A percentile compares a stretch with the other conserved stretches of the same genome.
phyloP scores from a whole-genome alignment of 805 yeast genomes.

The Candida xyloterini region DNA sequence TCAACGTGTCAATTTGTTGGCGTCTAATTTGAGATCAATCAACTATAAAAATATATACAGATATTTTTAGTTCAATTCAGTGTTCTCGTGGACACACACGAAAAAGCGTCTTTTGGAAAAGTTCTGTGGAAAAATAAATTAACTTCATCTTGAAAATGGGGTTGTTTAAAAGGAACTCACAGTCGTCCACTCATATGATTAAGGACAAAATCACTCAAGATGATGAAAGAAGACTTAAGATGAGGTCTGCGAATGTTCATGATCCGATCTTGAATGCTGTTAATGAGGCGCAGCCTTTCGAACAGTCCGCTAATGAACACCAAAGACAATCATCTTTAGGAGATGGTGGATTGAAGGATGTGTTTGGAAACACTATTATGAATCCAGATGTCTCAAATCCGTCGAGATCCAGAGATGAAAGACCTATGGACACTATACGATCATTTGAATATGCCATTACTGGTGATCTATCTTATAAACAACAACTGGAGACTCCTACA shows the following conservation, averaged over 20 bases:
- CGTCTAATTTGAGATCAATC: too few relatives aligned
- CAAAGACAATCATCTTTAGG: slow-evolving; percentile 34
- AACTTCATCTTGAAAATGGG: slow-evolving; percentile 35
- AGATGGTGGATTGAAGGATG: slow-evolving; percentile 60
- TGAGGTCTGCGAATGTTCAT: slow-evolving; percentile 66
- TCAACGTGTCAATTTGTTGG: too few relatives aligned
- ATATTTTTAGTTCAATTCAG: too few relatives aligned
- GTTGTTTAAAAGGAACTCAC: slow-evolving; percentile 40
- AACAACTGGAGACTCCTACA: slow-evolving; percentile 72
- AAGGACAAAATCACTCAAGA: slow-evolving; percentile 45
- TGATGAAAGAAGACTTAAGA: slow-evolving; percentile 54
- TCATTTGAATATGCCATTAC: slow-evolving; percentile 92
- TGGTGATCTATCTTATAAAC: slow-evolving; percentile 77
- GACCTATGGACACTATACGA: slow-evolving; percentile 95
- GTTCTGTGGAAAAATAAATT: slow-evolving; percentile 1
- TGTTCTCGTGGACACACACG: too few relatives aligned
- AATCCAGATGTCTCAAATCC: slow-evolving; percentile 92
- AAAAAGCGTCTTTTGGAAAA: neutral
- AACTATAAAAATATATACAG: too few relatives aligned
- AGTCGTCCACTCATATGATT: slow-evolving; percentile 24
- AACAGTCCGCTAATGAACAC: slow-evolving; percentile 46
- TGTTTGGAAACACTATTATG: slow-evolving; percentile 77
- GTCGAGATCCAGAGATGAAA: slow-evolving; percentile 86
- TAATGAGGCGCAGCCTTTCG: slow-evolving; percentile 94
- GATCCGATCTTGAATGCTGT: slow-evolving; percentile 94